These are phyloP conservation scores for Aspergillus olivimuriae DNA, from an alignment of 495 filamentous ascomycete species.

Conservation along the genomic window DNA sequence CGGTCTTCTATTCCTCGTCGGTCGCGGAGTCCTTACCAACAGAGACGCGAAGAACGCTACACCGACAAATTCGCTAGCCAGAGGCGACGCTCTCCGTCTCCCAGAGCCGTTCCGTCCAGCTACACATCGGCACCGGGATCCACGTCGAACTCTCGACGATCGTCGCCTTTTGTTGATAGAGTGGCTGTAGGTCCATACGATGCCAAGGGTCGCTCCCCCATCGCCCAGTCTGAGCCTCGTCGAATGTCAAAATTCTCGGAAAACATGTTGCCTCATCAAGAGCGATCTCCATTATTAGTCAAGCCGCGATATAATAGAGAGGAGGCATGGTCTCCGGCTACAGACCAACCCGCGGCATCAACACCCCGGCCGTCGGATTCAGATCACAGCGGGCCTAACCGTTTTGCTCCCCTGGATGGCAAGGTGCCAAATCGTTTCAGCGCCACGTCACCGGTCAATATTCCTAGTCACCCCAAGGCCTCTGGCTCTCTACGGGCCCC, in stretches of 20 bases:
- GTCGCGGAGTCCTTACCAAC: conserved; percentile 21
- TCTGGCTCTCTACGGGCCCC: conserved; percentile 27
- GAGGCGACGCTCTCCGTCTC: conserved; percentile 24
- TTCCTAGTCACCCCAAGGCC: conserved; percentile 33
- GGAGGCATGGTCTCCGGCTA: conserved; percentile 3
- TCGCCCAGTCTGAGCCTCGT: conserved; percentile 7
- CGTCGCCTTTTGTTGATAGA: conserved; percentile 30
- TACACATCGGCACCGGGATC: conserved; percentile 30
- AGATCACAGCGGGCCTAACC: conserved; percentile 1
- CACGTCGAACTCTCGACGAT: conserved; percentile 32
- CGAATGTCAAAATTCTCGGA: conserved; percentile 1
- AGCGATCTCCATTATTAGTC: background rate
- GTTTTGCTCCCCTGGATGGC: background rate
- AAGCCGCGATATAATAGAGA: conserved; percentile 3
- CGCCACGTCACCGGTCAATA: conserved; percentile 10
- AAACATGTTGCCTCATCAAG: background rate
- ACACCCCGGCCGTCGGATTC: conserved; percentile 5
- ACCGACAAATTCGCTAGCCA: conserved; percentile 3
- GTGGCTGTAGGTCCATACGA: conserved; percentile 13
- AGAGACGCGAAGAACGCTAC: conserved; percentile 13
- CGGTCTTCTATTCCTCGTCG: conserved; percentile 11
- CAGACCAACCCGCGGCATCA: background rate
- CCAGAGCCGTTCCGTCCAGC: conserved; percentile 18
- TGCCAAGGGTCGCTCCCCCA: conserved; percentile 23
- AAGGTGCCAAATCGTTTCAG: conserved; percentile 7